phyloP scores from a whole-genome alignment of 2,329 filamentous ascomycete genomes.

The Arthrocladium fulminans region DNA sequence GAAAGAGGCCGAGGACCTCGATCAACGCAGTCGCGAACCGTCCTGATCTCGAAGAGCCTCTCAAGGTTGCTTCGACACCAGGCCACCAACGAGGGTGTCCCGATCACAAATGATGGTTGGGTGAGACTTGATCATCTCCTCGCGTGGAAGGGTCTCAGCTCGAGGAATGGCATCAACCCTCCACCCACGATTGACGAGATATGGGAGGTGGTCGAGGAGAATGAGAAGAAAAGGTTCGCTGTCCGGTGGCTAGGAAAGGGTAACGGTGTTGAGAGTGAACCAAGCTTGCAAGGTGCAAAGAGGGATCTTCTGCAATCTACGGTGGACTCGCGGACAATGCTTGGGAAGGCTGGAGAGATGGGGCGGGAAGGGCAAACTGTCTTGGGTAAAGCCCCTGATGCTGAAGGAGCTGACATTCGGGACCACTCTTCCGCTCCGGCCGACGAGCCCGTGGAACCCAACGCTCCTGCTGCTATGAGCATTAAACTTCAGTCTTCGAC shows the following conservation, averaged over 20 bases:
- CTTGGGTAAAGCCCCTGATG: too few species aligned
- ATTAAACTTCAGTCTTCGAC: constrained; percentile 16
- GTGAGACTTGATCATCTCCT: constrained; percentile 53
- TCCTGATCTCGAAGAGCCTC: constrained; percentile 42
- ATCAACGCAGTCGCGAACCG: constrained; percentile 27
- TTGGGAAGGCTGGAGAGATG: constrained; percentile 17
- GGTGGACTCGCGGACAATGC: constrained; percentile 9
- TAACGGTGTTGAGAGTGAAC: not conserved
- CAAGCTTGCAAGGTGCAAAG: constrained; percentile 21
- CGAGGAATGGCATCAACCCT: constrained; percentile 48
- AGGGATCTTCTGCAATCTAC: constrained; percentile 23
- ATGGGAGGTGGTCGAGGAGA: constrained; percentile 57
- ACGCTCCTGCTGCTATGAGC: constrained; percentile 7
- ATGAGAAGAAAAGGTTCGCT: constrained; percentile 86
- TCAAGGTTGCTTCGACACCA: constrained; percentile 52
- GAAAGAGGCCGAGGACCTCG: constrained; percentile 2
- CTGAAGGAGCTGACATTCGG: too few species aligned
- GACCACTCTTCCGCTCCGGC: too few species aligned
- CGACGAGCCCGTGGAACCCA: not conserved
- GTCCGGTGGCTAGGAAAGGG: constrained; percentile 48
- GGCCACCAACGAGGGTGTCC: constrained; percentile 51
- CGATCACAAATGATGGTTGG: constrained; percentile 51
- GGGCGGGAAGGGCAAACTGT: too few species aligned
- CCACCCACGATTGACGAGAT: constrained; percentile 65
- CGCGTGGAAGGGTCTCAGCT: constrained; percentile 46